Evolutionary conservation across 75 land plant genomes (phyloP).

Genomic region (Sequoia sempervirens): DNA sequence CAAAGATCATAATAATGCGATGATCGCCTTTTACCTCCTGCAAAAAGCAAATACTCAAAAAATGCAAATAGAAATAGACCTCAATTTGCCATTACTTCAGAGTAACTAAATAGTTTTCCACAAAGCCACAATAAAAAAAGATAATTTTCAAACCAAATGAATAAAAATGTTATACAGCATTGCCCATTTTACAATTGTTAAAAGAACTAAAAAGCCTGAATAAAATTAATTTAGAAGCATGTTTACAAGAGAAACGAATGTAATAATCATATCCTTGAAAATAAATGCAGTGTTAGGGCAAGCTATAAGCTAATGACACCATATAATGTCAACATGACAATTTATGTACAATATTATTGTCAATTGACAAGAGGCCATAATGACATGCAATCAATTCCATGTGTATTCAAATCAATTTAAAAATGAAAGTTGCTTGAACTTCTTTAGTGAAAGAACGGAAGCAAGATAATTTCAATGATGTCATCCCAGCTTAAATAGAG

Average conservation of each 20-base stretch:
- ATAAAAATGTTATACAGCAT: background rate
- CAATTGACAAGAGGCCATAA: background rate
- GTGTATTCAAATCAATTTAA: background rate
- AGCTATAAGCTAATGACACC: background rate
- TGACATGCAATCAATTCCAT: background rate
- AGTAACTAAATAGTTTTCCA: background rate
- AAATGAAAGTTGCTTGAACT: background rate
- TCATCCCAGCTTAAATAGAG: too few species aligned
- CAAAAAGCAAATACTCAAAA: background rate
- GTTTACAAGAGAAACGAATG: background rate
- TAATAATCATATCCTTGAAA: background rate
- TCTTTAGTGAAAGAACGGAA: background rate
- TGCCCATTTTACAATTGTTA: background rate
- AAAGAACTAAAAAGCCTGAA: background rate
- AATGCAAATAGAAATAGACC: background rate
- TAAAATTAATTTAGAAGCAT: background rate
- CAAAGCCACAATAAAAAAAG: background rate
- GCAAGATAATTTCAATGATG: background rate
- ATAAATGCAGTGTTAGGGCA: background rate
- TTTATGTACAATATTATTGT: background rate
- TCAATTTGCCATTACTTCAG: background rate
- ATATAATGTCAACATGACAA: background rate
- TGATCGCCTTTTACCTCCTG: constrained; percentile 86
- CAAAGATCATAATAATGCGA: constrained; percentile 86
- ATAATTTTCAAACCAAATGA: background rate